Evolutionary conservation across 768 basidiomycete species (phyloP).

Genomic region (Boletus rufocinnamomeus): DNA sequence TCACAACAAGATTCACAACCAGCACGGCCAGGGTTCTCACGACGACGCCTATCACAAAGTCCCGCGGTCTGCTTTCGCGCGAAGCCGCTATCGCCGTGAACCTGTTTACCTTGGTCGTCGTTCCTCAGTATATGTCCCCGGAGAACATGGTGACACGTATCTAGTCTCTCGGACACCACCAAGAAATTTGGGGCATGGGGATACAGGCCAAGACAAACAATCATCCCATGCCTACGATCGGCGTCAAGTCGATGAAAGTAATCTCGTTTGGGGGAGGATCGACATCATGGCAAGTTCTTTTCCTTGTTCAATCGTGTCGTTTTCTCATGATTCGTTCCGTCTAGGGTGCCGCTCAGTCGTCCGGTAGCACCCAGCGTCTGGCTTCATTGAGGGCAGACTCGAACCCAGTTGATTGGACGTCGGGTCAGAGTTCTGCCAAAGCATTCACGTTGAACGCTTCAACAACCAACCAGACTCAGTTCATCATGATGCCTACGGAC

Average conservation of each 20-base stretch:
- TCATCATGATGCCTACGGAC: constrained; percentile 40
- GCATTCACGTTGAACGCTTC: constrained; percentile 51
- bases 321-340: not conserved
- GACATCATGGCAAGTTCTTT: constrained; percentile 48
- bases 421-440: constrained; percentile 29
- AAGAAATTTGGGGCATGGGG: not conserved
- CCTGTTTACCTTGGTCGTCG: constrained; percentile 14
- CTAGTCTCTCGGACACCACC: constrained; percentile 20
- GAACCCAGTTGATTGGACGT: constrained; percentile 30
- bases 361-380: constrained; percentile 15
- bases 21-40: not conserved
- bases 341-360: constrained; percentile 10
- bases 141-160: constrained; percentile 32
- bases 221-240: constrained; percentile 2
- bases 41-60: constrained; percentile 8
- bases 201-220: not conserved
- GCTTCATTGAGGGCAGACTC: constrained; percentile 27
- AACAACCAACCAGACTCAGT: constrained; percentile 44
- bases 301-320: constrained; percentile 6
- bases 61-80: constrained; percentile 23
- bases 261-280: constrained; percentile 43
- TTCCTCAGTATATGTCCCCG: constrained; percentile 26
- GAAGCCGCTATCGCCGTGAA: constrained; percentile 20
- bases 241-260: constrained; percentile 16
- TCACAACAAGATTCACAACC: not conserved